These are phyloP conservation scores for Arachnopeziza araneosa DNA, from an alignment of 2,329 filamentous ascomycete species.

Conservation along the genomic window DNA sequence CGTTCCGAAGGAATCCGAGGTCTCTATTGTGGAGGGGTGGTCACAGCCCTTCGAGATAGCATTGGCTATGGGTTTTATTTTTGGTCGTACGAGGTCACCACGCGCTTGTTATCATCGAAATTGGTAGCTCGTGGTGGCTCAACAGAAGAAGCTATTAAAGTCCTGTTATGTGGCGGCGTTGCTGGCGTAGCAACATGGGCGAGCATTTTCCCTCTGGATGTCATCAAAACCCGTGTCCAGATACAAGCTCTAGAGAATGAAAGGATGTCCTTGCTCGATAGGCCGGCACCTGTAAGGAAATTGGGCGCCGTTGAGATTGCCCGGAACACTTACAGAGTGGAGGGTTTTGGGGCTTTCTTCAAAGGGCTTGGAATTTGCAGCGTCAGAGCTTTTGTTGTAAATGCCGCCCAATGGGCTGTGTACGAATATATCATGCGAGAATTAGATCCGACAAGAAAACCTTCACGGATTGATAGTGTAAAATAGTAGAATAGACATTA, in stretches of 20 bases:
- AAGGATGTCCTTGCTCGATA: constrained; percentile 29
- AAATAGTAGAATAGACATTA: not conserved
- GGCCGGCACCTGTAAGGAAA: constrained; percentile 22
- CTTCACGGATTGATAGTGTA: not conserved
- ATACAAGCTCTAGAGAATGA: constrained; percentile 47
- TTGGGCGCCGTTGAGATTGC: constrained; percentile 58
- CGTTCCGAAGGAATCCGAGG: constrained; percentile 57
- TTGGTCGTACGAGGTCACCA: constrained; percentile 80
- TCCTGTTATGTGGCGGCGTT: constrained; percentile 77
- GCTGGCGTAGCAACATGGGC: constrained; percentile 87
- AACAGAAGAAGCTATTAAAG: constrained; percentile 47
- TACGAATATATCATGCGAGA: constrained; percentile 83
- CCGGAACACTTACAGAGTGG: constrained; percentile 57
- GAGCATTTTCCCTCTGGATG: constrained; percentile 85
- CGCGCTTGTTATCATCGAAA: constrained; percentile 44
- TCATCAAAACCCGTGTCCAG: constrained; percentile 90
- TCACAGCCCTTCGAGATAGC: constrained; percentile 79
- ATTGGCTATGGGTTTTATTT: constrained; percentile 98
- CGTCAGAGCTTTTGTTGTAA: constrained; percentile 81
- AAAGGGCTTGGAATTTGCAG: constrained; percentile 76
- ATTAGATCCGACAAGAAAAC: constrained; percentile 29
- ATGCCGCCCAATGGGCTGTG: constrained; percentile 86
- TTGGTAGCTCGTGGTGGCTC: not conserved
- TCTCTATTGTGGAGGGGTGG: constrained; percentile 72
- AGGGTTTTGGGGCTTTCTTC: constrained; percentile 61